Conservation (phyloP, 1,284 basidiomycete species). For the Porodaedalea pini region DNA sequence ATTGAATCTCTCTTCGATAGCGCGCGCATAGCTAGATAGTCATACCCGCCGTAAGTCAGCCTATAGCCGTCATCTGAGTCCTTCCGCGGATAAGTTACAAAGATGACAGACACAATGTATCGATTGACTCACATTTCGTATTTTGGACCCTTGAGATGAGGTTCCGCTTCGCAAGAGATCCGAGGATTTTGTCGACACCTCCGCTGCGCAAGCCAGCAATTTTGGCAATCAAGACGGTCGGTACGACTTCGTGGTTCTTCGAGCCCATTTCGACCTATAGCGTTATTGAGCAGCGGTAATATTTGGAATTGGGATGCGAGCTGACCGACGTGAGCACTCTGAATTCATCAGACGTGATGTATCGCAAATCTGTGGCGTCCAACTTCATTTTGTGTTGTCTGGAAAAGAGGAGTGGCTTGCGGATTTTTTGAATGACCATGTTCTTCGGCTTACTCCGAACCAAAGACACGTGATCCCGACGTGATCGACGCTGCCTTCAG, state of each 20-base stretch:
- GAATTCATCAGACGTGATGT: conserved; percentile 91
- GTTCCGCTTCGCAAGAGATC: conserved; percentile 87
- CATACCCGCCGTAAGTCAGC: conserved; percentile 96
- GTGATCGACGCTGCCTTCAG: not conserved
- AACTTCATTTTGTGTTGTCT: conserved; percentile 68
- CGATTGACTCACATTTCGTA: conserved; percentile 68
- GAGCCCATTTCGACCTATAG: conserved; percentile 92
- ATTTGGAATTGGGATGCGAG: conserved; percentile 1
- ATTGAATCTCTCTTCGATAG: conserved; percentile 86
- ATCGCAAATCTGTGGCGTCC: conserved; percentile 92
- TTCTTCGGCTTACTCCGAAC: not conserved
- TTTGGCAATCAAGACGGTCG: conserved; percentile 83
- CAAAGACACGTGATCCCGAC: not conserved
- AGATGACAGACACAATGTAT: not conserved
- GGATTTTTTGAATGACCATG: not conserved
- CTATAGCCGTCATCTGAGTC: conserved; percentile 90
- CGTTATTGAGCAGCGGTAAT: not conserved
- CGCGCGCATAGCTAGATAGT: conserved; percentile 92
- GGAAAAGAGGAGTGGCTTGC: not conserved
- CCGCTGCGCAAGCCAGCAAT: conserved; percentile 89
- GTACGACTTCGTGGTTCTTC: conserved; percentile 97
- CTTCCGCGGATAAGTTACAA: conserved; percentile 8
- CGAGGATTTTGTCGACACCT: conserved; percentile 90
- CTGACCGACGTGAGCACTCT: conserved; percentile 86
- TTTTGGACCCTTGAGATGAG: conserved; percentile 89